Evolutionary conservation across 2,329 filamentous ascomycete species (phyloP), one percentile per base, ranked within the genome.

Genomic region (Ophiocordyceps camponoti-leonardi): DNA sequence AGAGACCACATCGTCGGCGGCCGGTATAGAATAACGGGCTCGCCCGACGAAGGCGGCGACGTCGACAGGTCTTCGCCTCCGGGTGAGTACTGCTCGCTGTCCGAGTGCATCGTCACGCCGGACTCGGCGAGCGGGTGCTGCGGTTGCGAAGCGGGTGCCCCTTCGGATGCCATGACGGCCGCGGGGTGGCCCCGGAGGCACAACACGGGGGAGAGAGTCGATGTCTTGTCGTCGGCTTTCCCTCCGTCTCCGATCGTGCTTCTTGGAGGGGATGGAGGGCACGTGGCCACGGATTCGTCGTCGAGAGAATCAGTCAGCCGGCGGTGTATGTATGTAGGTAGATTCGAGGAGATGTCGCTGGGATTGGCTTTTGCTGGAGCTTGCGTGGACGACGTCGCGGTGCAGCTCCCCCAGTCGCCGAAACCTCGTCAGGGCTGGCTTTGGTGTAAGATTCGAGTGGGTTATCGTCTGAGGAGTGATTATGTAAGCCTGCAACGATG

Each of bases 1-100:
- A 98, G 63, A 11, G 84, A 79, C 85, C 86, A 94, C 41, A 93
- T 56, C 0, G 87, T 93, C 2, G 92, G 88, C 4, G 88, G 86
- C 52, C 79, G 79, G 72, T 96, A 98, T 42, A 96, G 75, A 43
- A 94, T 81, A 55, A 94, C 64, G 10, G 82, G 81, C 1, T 77
- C 81, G 45, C 71, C 70, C 3, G 78, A 77, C 1, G 78, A 76
- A 1, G 74, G 70, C 2, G 77, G 73, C 43, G 79, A 79, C 37
- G 71, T 66, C 18, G 73, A 75, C 47, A 74, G 65, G 46, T 80
- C 75, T 50, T 81, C 78, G 53, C 68, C 35, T 18, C 35, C 72
- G 48, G 72, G 75, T 45, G 80, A 81, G 65, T 92, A 90, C 61
- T 81, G 81, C 65, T 90, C 84, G 68, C 81, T 86, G 68, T 92